Base-by-base conservation (phyloP, 164 flowering plant species). In the Liquidambar formosana region DNA sequence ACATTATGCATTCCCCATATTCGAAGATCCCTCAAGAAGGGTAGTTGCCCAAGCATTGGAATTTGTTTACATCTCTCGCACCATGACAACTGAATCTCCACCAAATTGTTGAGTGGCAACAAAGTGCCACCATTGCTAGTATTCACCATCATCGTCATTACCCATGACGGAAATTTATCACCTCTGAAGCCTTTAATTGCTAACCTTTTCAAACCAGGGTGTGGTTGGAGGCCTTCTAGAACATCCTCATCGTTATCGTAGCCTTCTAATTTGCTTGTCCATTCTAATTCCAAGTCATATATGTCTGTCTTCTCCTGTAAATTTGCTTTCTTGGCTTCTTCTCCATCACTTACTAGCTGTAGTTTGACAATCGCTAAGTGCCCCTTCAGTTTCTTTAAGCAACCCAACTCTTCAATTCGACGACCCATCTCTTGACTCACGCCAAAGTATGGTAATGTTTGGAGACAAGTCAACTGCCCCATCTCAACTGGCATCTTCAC, bases 361-460 rank as follows among this genome's bases (percentile, higher is more conserved):
- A 72, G 75, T 11, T 14, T 8, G 3, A 21, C 25, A 10, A 72
- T 60, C 10, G 8, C 8, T 26, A 72, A 23, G 8, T 41, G 14
- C 0, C 61, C 61, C 8, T 5, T 51, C 22, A 66, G 62, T 10
- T 66, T 49, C 5, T 63, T 25, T 21, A 72, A 13, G 8, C n/a
- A 4, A 0, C 61, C 66, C 12, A 66, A 27, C 46, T 66, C 66
- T 22, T 52, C 60, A 22, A 72, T 41, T 18, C n/a, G 21, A 18
- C 25, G 43, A 0, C 53, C 58, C 3, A n/a, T 21, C 0, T 28
- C 49, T 8, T 9, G 3, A 12, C 63, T 25, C 46, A 67, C 71
- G 1, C 11, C 28, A 61, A 67, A 67, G 18, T 13, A 22, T 10
- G 54, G 62, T 26, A 73, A 54, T 16, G 71, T 73, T 47, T 46